A percentile compares a stretch with the other conserved stretches of the same genome.
Conservation (phyloP, 345 rosid species). For the Erodium maritimum region DNA sequence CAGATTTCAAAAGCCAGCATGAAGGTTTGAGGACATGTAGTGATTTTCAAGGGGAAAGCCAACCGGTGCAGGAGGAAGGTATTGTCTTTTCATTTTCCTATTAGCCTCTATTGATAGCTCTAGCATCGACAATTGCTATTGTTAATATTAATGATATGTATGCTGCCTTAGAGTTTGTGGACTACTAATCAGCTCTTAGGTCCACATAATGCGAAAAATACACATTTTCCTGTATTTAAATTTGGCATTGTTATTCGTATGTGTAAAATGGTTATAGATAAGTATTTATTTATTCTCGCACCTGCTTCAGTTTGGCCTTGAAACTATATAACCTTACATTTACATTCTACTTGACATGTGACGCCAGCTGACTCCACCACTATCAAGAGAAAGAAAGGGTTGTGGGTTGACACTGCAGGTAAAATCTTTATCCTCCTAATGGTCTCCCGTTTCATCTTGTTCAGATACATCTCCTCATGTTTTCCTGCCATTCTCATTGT, state of each 20-base stretch:
- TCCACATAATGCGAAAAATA: background rate
- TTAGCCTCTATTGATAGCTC: background rate
- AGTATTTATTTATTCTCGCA: background rate
- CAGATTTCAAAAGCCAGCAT: constrained; percentile 7
- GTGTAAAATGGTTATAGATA: background rate
- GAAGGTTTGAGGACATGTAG: constrained; percentile 12
- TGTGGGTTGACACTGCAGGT: constrained; percentile 24
- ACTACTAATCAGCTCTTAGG: background rate
- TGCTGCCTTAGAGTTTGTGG: constrained; percentile 1
- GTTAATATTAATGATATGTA: background rate
- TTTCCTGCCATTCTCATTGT: background rate
- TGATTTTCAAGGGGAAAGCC: constrained; percentile 32
- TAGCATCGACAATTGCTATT: background rate
- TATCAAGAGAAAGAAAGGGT: constrained; percentile 14
- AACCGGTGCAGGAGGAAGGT: constrained; percentile 31
- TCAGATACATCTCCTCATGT: background rate
- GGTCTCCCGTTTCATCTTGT: background rate
- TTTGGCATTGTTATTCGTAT: background rate
- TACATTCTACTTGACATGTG: constrained; percentile 7
- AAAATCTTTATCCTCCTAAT: constrained; percentile 1
- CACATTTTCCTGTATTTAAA: constrained; percentile 1
- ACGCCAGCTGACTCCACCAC: constrained; percentile 21
- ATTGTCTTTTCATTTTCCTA: constrained; percentile 1
- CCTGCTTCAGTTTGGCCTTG: background rate
- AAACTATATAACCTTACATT: constrained; percentile 1